These are phyloP conservation scores for Globisporangium echinulatum DNA, from an alignment of 352 stramenopile genomes.

Conservation along the genomic window DNA sequence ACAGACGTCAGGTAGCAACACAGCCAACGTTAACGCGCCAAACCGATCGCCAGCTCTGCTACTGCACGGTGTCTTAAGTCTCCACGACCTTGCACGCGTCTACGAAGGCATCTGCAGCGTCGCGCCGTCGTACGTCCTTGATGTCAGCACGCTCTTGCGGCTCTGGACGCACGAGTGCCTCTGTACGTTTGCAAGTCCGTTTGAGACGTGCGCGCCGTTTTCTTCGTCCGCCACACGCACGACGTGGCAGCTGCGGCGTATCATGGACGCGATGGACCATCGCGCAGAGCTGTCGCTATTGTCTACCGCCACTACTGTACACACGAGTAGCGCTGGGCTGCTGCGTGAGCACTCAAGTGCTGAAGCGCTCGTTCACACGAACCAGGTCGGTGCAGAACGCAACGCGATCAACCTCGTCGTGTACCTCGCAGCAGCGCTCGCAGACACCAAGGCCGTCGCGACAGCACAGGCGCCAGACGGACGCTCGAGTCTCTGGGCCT, in stretches of 20 bases:
- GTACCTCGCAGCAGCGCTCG: conserved; percentile 4
- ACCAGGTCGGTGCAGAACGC: conserved; percentile 2
- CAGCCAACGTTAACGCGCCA: not conserved
- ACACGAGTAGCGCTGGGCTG: not conserved
- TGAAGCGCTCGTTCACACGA: not conserved
- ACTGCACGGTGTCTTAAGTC: conserved; percentile 14
- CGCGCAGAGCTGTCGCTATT: not conserved
- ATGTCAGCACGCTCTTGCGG: conserved; percentile 33
- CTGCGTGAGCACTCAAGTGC: not conserved
- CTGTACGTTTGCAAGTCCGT: conserved; percentile 26
- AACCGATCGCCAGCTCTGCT: not conserved
- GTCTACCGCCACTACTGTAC: too few species aligned
- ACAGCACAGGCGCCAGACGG: not conserved
- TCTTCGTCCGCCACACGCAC: conserved; percentile 7
- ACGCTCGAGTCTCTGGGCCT: conserved; percentile 18
- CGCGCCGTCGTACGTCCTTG: conserved; percentile 21
- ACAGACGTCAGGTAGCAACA: not conserved
- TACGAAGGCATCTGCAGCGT: conserved; percentile 46
- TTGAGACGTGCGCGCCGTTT: not conserved
- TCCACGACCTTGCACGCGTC: conserved; percentile 43
- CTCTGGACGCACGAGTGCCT: conserved; percentile 48
- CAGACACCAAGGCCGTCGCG: not conserved
- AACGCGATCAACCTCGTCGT: not conserved
- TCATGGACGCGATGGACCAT: conserved; percentile 18
- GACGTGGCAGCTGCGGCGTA: conserved; percentile 14